Evolutionary conservation across 495 filamentous ascomycete species (phyloP).

Genomic region (Chlorociboria aeruginascens): DNA sequence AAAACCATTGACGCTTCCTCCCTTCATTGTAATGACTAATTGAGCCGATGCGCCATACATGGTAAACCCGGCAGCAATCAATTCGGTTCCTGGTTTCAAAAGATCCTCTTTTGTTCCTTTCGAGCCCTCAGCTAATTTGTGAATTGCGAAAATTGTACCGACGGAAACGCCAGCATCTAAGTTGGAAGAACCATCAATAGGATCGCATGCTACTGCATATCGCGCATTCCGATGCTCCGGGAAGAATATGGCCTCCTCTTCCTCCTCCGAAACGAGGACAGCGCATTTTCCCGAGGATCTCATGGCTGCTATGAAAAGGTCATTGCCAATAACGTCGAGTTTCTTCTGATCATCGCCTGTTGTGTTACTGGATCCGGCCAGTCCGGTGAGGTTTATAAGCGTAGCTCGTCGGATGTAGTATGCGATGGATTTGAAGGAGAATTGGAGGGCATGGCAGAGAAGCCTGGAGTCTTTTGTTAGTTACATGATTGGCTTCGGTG

Average conservation of each 20-base stretch:
- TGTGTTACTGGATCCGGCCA: slow-evolving; percentile 87
- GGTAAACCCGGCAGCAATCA: slow-evolving; percentile 91
- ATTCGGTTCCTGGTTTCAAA: slow-evolving; percentile 75
- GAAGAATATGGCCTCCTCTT: slow-evolving; percentile 85
- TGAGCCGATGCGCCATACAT: slow-evolving; percentile 98
- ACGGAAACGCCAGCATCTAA: slow-evolving; percentile 96
- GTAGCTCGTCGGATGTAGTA: slow-evolving; percentile 98
- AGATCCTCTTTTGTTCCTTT: slow-evolving; percentile 68
- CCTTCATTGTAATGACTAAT: slow-evolving; percentile 93
- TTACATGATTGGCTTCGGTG: not conserved
- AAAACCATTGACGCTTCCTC: slow-evolving; percentile 88
- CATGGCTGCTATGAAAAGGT: slow-evolving; percentile 94
- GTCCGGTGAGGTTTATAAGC: slow-evolving; percentile 90
- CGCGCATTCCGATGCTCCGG: slow-evolving; percentile 65
- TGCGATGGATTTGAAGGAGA: slow-evolving; percentile 98
- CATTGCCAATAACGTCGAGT: slow-evolving; percentile 96
- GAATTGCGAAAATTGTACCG: slow-evolving; percentile 94
- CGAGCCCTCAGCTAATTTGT: slow-evolving; percentile 67
- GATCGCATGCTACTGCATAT: slow-evolving; percentile 94
- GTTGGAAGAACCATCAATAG: slow-evolving; percentile 96
- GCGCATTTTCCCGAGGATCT: slow-evolving; percentile 78
- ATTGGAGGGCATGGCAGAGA: slow-evolving; percentile 94
- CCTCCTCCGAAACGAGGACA: slow-evolving; percentile 89
- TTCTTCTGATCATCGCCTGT: slow-evolving; percentile 99
- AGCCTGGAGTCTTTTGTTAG: slow-evolving; percentile 41